Conservation (phyloP, 2,329 filamentous ascomycete genomes). For the Huntiella abstrusa region DNA sequence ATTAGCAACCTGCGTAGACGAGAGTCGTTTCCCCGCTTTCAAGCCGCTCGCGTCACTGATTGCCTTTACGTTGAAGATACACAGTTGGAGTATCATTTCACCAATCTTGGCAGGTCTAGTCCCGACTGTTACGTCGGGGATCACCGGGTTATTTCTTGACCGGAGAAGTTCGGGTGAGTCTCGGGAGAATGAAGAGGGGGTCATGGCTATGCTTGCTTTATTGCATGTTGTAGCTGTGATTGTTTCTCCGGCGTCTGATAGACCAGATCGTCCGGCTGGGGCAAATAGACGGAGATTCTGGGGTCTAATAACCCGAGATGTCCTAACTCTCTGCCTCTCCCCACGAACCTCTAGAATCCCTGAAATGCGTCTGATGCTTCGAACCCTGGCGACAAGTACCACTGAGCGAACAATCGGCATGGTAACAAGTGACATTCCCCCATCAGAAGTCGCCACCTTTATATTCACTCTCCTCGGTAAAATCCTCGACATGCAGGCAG, state of each 20-base stretch:
- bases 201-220: conserved; percentile 19
- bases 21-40: conserved; percentile 44
- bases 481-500: conserved; percentile 31
- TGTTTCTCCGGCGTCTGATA: conserved; percentile 26
- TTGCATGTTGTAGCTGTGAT: conserved; percentile 44
- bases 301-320: conserved; percentile 45
- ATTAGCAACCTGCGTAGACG: conserved; percentile 48
- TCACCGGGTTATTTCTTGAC: conserved; percentile 3
- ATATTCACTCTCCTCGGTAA: conserved; percentile 46
- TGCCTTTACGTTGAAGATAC: conserved; percentile 41
- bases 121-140: conserved; percentile 15
- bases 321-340: conserved; percentile 47
- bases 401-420: conserved; percentile 47
- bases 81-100: conserved; percentile 39
- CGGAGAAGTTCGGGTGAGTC: not conserved
- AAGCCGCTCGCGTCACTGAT: conserved; percentile 46
- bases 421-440: conserved; percentile 28
- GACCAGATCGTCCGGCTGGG: conserved; percentile 15
- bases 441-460: conserved; percentile 24
- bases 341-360: conserved; percentile 37
- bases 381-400: conserved; percentile 47
- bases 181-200: conserved; percentile 9
- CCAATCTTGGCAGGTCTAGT: conserved; percentile 39
- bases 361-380: conserved; percentile 45
- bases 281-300: conserved; percentile 35